These are phyloP conservation scores for Cystobasidium sp. DNA, from an alignment of 1,284 basidiomycete species.

Conservation along the genomic window DNA sequence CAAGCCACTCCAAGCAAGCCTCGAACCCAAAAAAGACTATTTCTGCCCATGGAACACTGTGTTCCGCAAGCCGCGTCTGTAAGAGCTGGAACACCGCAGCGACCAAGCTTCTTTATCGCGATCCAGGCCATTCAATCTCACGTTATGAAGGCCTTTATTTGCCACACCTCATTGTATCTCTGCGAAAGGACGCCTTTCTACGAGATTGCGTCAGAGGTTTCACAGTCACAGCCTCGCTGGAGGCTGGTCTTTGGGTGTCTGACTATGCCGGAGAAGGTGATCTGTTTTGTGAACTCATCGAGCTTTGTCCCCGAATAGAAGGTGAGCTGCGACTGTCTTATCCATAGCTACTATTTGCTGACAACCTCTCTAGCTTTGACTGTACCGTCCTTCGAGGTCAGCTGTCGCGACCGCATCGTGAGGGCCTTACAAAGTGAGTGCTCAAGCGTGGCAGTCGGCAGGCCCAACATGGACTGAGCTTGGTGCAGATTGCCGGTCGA, in stretches of 20 bases:
- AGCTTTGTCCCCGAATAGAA: conserved; percentile 31
- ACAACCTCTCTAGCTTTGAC: conserved; percentile 19
- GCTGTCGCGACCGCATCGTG: conserved; percentile 31
- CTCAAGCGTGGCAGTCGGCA: not conserved
- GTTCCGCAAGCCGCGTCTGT: conserved; percentile 33
- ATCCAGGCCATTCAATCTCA: conserved; percentile 32
- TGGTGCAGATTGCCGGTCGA: conserved; percentile 10
- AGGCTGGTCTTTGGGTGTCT: conserved; percentile 42
- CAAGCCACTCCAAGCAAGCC: conserved; percentile 12
- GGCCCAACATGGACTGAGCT: not conserved
- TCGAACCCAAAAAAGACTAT: not conserved
- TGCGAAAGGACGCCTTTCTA: conserved; percentile 17
- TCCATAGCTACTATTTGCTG: not conserved
- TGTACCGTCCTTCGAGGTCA: conserved; percentile 39
- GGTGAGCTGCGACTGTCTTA: not conserved
- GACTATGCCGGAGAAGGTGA: conserved; percentile 38
- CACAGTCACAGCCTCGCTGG: conserved; percentile 35
- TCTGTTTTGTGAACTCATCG: conserved; percentile 42
- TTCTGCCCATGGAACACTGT: conserved; percentile 38
- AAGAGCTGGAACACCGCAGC: conserved; percentile 26
- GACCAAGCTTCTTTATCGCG: conserved; percentile 25
- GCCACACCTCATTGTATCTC: conserved; percentile 30
- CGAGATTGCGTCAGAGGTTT: conserved; percentile 29
- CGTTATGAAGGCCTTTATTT: conserved; percentile 43
- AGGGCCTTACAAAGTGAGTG: conserved; percentile 24